Evolutionary conservation across 169 alveolate species (phyloP), one percentile per base, ranked within the genome.

Genomic region (Besnoitia besnoiti): DNA sequence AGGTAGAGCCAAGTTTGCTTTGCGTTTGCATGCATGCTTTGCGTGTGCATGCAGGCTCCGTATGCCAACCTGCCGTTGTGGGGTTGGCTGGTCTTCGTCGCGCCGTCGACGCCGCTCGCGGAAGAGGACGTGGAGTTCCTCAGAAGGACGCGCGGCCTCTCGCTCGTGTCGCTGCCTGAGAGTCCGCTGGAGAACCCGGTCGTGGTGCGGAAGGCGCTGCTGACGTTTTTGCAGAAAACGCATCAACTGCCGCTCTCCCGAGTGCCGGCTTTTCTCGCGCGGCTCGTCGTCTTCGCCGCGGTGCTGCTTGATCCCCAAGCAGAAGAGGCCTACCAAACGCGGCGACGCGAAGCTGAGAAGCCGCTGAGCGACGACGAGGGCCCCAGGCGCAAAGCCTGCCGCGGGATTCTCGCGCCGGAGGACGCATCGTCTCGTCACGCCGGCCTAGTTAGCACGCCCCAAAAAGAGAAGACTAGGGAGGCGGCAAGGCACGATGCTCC

Each of bases 211-310:
- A 35, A 67, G 80, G n/a, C 44, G 1, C 42, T 33, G 39, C 39
- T 30, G 39, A 42, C 19, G 39, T 67, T 67, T 7, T 42, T 67
- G 46, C 80, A 67, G 44, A 37, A n/a, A 2, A 67, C 40, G 44
- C 42, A 35, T n/a, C 80, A 33, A 16, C 46, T 67, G 14, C 46
- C 80, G 39, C 80, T 67, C 80, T 67, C 80, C 12, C 80, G 39
- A 2, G 12, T 67, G 14, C 80, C 80, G 40, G 12, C 46, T n/a
- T 67, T 67, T 35, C 39, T 67, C 39, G 40, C 46, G 40, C 39
- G 44, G 39, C 46, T 67, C 80, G 80, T 67, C 42, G 44, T 67
- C 80, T 67, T 67, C 80, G 80, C 80, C 44, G 80, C 80, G 10
- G 80, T 67, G 24, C 40, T 67, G 24, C 44, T 67, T 7, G 80